Evolutionary conservation across 768 basidiomycete genomes (phyloP).

Genomic region (Trametes gibbosa): DNA sequence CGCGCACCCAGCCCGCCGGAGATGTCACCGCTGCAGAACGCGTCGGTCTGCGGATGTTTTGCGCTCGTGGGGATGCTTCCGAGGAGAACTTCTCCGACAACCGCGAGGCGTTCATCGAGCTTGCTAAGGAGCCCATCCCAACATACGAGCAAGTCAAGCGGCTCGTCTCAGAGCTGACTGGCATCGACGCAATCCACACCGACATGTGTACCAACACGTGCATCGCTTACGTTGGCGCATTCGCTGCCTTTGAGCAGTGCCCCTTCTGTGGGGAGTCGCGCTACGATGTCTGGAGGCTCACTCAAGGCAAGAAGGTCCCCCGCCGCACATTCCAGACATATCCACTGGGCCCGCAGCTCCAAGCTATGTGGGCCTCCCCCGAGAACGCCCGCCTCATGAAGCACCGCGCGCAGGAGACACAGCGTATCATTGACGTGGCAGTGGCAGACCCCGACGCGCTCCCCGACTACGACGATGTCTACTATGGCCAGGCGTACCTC

Average conservation of each 20-base stretch:
- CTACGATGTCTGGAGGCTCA: slow-evolving; percentile 22
- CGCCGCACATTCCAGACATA: slow-evolving; percentile 36
- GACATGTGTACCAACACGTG: slow-evolving; percentile 47
- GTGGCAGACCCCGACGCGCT: background rate
- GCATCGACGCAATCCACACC: slow-evolving; percentile 24
- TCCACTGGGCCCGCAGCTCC: slow-evolving; percentile 42
- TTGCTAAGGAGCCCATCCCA: slow-evolving; percentile 12
- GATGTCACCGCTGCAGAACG: no score
- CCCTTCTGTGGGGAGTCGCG: slow-evolving; percentile 29
- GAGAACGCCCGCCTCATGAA: background rate
- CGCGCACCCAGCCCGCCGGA: no score
- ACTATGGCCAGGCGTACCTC: slow-evolving; percentile 28
- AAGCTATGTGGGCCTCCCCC: slow-evolving; percentile 32
- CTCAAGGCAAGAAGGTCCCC: slow-evolving; percentile 19
- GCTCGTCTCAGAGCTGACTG: slow-evolving; percentile 15
- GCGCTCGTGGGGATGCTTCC: no score
- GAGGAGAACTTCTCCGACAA: no score
- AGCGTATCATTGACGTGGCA: background rate
- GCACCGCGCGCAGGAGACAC: background rate
- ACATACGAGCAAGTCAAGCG: background rate
- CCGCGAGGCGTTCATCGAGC: no score
- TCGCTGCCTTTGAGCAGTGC: slow-evolving; percentile 3
- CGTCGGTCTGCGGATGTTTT: no score
- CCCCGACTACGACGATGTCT: slow-evolving; percentile 31
- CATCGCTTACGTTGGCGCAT: slow-evolving; percentile 40